These are phyloP conservation scores for Colletotrichum liriopes DNA, from an alignment of 2,329 filamentous ascomycete genomes.

Conservation along the genomic window DNA sequence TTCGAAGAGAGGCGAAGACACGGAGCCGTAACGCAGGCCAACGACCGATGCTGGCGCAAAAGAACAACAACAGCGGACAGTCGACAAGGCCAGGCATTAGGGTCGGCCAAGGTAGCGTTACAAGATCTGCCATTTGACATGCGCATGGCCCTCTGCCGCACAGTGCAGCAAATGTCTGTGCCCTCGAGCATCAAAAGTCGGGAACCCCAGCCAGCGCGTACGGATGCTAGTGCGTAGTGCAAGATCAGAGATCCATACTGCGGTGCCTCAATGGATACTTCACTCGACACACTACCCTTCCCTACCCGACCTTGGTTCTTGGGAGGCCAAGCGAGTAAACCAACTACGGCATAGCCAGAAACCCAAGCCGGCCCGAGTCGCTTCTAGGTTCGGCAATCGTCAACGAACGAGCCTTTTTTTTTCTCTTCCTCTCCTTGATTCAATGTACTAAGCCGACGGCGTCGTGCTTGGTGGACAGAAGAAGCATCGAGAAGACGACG, in stretches of 20 bases:
- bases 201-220: constrained; percentile 37
- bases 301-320: constrained; percentile 1
- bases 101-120: constrained; percentile 41
- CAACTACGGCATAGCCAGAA: constrained; percentile 1
- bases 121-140: constrained; percentile 43
- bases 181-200: constrained; percentile 24
- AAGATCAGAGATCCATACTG: constrained; percentile 39
- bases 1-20: not conserved
- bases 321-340: not conserved
- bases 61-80: not conserved
- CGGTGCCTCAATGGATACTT: not conserved
- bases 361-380: constrained; percentile 10
- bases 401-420: constrained; percentile 24
- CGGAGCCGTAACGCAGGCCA: not conserved
- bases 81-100: constrained; percentile 18
- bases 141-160: constrained; percentile 42
- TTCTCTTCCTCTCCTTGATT: not conserved
- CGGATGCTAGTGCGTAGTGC: constrained; percentile 11
- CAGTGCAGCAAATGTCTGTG: constrained; percentile 43
- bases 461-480: constrained; percentile 18
- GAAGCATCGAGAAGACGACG: constrained; percentile 39
- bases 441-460: constrained; percentile 19
- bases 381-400: constrained; percentile 40
- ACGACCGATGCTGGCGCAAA: not conserved
- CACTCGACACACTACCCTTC: constrained; percentile 6